phyloP scores from a whole-genome alignment of 2,329 filamentous ascomycete genomes.

The Colletotrichum tropicicola region DNA sequence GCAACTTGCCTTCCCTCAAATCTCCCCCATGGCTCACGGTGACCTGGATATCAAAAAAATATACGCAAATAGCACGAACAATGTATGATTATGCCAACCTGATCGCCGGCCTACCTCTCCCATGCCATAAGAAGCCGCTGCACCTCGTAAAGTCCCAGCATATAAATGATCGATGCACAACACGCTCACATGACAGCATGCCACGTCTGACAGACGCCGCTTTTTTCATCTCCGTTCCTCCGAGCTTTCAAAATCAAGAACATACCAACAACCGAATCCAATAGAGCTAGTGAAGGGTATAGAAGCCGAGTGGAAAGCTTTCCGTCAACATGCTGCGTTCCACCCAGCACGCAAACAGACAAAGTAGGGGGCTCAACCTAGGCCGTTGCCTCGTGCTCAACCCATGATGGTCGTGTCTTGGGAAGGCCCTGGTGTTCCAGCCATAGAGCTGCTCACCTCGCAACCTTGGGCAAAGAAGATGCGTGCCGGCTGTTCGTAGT shows the following conservation, averaged over 20 bases:
- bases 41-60: not conserved
- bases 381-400: not conserved
- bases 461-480: constrained; percentile 95
- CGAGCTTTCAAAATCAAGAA: not conserved
- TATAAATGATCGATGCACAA: not conserved
- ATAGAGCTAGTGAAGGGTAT: constrained; percentile 7
- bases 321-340: not conserved
- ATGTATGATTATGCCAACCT: constrained; percentile 9
- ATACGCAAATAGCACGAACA: not conserved
- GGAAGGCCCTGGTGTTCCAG: not conserved
- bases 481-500: constrained; percentile 74
- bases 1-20: too few relatives aligned
- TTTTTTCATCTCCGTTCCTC: not conserved
- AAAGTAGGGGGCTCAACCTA: not conserved
- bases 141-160: constrained; percentile 10
- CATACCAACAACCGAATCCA: not conserved
- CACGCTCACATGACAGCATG: constrained; percentile 9
- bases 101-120: not conserved
- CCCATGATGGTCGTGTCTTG: constrained; percentile 28
- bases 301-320: not conserved
- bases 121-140: constrained; percentile 3
- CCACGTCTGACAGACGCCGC: not conserved
- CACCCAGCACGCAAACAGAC: not conserved
- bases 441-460: constrained; percentile 51
- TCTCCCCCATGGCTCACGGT: too few relatives aligned